Evolutionary conservation across 1,284 basidiomycete species (phyloP), one percentile per base, ranked within the genome.

Genomic region (Malassezia yamatoensis): DNA sequence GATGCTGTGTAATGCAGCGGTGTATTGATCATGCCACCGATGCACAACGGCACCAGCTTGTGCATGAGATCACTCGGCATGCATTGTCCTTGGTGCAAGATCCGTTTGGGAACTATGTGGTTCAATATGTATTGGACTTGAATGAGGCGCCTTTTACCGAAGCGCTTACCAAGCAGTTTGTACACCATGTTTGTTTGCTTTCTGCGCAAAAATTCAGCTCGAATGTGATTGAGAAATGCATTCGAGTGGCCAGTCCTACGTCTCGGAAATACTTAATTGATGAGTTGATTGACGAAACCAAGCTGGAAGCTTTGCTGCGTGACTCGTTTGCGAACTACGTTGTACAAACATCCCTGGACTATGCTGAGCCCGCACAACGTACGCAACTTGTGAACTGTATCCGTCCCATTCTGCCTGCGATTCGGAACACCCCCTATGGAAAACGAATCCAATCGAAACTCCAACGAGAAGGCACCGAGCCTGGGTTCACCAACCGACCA

Each of bases 121-220:
- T 91, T 41, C 89, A 96, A 83, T 96, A 96, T 75, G 94, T 98
- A 63, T 82, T 99, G 50, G 94, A 98, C 75, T 79, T 98, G 71
- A 98, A 96, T 78, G 91, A 98, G 78, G 90, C 89, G 75, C 83
- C 93, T 45, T 98, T 96, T 81, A 94, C 88, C 65, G 93, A 96
- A 76, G 91, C 83, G 43, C 87, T 99, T 65, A 96, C 98, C 70
- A 85, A 93, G 63, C 94, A 98, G 72, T 99, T 98, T 77, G 80
- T 89, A 53, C 93, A 94, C 68, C 96, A 98, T 74, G 90, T 98
- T 56, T 98, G 93, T 76, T 87, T 90, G 24, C 80, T 99, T 50
- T 96, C 91, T 11, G 91, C 96, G 38, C 94, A 99, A 76, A 99
- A 99, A 79, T 98, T 94, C 78, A 90, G 88, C 75, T 94, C 86